Base-by-base conservation (phyloP, 129 eudicot genomes). In the Tagetes patula region DNA sequence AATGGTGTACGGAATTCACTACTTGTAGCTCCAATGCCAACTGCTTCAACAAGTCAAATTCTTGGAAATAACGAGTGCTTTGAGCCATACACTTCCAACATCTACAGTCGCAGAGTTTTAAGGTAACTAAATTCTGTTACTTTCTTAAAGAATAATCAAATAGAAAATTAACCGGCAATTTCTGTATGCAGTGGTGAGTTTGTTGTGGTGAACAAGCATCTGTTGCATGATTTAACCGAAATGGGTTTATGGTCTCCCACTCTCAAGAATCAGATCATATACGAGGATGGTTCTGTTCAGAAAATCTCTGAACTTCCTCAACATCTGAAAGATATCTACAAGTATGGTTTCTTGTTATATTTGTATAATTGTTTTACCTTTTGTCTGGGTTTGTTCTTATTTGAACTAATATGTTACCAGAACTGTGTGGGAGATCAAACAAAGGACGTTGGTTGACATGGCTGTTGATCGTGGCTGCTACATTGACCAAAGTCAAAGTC, bases 11-110 rank as follows among this genome's bases (percentile, higher is more conserved):
- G 99, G 33, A 94, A 94, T 70, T 94, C 99, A 65, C 96, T 94
- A 49, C 99, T 94, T 46, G 81, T 90, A 66, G 99, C 99, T 14
- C 99, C 99, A 13, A 90, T 94, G 99, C 99, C 99, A 33, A 94
- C 99, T 73, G 99, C 99, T 63, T 90, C 99, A 70, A 94, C 99
- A 11, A 94, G 99, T 69, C 99, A 94, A 77, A 94, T 94, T 80
- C 97, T 90, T 71, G 99, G 99, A 66, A 94, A 94, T 45, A 94
- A 90, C 8, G 99, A 94, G 82, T 94, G 97, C 55, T 90, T 94
- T 83, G 99, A 94, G 81, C 99, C 99, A 9, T 94, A 94, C 77
- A 94, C 99, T 27, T 94, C 99, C 37, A 94, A 94, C 61, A 90
- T 94, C 30, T 94, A 94, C 80, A 94, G 96, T 56, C 93, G 94